Conservation (phyloP, 148 eudicot genomes). For the Diospyros lotus region DNA sequence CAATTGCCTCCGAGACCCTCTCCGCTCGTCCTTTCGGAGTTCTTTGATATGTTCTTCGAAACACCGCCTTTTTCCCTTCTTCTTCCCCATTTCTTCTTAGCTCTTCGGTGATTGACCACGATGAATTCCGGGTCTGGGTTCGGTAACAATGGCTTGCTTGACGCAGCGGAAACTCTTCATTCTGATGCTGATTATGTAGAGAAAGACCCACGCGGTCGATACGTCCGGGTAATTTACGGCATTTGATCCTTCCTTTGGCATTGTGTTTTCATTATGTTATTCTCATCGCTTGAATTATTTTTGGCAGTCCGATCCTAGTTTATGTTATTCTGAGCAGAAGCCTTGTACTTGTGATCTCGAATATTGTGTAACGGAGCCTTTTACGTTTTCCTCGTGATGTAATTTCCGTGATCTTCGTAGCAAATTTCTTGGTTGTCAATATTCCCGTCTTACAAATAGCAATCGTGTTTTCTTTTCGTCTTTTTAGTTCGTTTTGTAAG, state of each 20-base stretch:
- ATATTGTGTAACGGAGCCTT: no score
- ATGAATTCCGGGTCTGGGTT: conserved; percentile 12
- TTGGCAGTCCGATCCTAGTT: no score
- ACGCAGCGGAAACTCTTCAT: conserved; percentile 15
- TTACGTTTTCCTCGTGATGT: no score
- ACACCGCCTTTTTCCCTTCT: conserved; percentile 6
- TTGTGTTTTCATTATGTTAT: no score
- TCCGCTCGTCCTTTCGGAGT: conserved; percentile 1
- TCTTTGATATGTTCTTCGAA: conserved; percentile 11
- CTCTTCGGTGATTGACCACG: conserved; percentile 24
- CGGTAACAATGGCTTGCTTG: conserved; percentile 10
- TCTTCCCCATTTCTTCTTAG: conserved; percentile 11
- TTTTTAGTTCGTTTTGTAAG: neutral
- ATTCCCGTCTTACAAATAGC: neutral
- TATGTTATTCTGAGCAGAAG: no score
- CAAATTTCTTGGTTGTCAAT: neutral
- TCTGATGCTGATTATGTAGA: conserved; percentile 47
- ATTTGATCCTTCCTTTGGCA: neutral
- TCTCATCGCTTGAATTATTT: neutral
- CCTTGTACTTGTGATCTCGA: no score
- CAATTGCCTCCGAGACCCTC: conserved; percentile 20
- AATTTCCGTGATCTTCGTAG: neutral
- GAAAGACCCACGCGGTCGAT: conserved; percentile 64
- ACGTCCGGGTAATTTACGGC: conserved; percentile 60
- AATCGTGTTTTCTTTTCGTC: neutral